Percentiles rank a stretch among this genome's conserved stretches.
Evolutionary conservation across 768 basidiomycete genomes (phyloP).

Genomic region (Lentinula lateritia): DNA sequence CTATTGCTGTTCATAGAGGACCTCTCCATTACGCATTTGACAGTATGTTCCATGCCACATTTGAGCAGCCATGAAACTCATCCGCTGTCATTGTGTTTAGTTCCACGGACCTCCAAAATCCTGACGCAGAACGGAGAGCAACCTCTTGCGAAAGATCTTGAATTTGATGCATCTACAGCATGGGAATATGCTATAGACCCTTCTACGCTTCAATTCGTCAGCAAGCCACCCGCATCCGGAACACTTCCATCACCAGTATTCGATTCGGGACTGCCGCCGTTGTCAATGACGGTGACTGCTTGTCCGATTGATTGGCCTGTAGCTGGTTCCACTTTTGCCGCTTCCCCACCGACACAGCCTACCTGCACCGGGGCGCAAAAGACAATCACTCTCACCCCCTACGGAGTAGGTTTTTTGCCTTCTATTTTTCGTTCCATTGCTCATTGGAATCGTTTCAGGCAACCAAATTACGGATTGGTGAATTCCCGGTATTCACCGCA

Average conservation of each 20-base stretch:
- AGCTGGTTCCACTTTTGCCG: constrained; percentile 45
- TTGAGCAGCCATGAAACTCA: background rate
- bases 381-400: constrained; percentile 41
- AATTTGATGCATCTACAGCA: constrained; percentile 40
- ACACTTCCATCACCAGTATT: constrained; percentile 40
- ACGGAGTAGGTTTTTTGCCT: constrained; percentile 32
- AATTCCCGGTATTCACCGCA: constrained; percentile 31
- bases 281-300: constrained; percentile 43
- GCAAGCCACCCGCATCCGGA: constrained; percentile 25
- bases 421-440: background rate
- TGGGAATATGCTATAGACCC: constrained; percentile 58
- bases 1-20: constrained; percentile 49
- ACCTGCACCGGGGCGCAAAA: constrained; percentile 34
- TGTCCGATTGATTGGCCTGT: constrained; percentile 42
- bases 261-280: constrained; percentile 41
- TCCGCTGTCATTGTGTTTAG: constrained; percentile 1
- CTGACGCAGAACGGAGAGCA: constrained; percentile 37
- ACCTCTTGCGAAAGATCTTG: constrained; percentile 40
- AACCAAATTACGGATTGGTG: constrained; percentile 34
- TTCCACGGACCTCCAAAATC: constrained; percentile 27
- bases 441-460: constrained; percentile 17
- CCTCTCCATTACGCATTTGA: constrained; percentile 52
- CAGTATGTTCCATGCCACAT: constrained; percentile 23
- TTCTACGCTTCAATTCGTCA: constrained; percentile 31
- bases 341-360: constrained; percentile 38